Evolutionary conservation across 768 basidiomycete genomes (phyloP), one percentile per base, ranked within the genome.

Genomic region (Auriscalpium vulgare): DNA sequence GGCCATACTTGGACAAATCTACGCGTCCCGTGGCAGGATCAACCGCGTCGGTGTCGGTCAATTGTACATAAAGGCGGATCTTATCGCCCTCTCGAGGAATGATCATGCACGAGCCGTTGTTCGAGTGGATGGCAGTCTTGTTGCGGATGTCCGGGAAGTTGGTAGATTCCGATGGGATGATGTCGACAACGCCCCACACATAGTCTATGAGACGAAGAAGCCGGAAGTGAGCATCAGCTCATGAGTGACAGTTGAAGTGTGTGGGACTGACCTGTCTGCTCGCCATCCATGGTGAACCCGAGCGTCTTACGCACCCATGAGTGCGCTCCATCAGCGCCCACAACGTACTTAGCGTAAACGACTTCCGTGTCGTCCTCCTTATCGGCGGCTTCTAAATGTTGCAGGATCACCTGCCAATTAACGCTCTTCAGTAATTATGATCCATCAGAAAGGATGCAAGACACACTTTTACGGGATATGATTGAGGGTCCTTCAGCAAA

Each of bases 121-220:
- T 69, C 5, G 81, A 80, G 65, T 82, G 79, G 21, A 83, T 71
- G 9, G 75, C 74, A 37, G 70, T 69, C 50, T 72, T 71, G 47
- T 75, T 76, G 29, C 81, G 72, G 50, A 76, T 72, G 63, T 83
- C 81, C 0, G 81, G 81, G 59, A 83, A 80, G 66, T 82, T 68
- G 1, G 80, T 78, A 0, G 70, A 69, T 35, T 54, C 61, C 34
- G 59, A 57, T 3, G 79, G 78, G 8, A 75, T 58, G 37, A 75
- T 70, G 65, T 82, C 91, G 17, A 91, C 69, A 3, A 92, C 90
- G 3, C 91, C 91, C 91, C 91, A 93, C 17, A 91, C 76, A 56
- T 79, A 85, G 53, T 91, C 84, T 70, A 74, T 21, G 0, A 29
- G 29, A 2, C 29, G 29, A n/a, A 14, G 34, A 51, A 35, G 19